These are phyloP conservation scores for Ophiosphaerella herpotricha DNA, from an alignment of 2,329 filamentous ascomycete species.

Conservation along the genomic window DNA sequence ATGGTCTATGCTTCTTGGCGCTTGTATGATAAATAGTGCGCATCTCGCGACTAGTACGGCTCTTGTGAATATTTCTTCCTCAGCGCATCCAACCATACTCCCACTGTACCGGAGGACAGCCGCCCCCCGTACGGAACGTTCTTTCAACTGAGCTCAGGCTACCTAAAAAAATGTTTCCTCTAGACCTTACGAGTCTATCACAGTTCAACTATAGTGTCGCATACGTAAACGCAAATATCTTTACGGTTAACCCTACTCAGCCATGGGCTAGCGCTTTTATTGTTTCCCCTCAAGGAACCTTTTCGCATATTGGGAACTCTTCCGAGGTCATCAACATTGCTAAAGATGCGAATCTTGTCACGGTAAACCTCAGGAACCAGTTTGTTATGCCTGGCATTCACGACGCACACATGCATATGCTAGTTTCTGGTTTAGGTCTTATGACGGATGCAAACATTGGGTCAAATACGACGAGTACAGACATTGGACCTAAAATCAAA, in stretches of 20 bases:
- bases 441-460: constrained; percentile 33
- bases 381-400: constrained; percentile 47
- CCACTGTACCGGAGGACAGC: no score
- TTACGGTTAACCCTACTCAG: constrained; percentile 25
- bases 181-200: no score
- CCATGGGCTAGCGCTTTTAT: constrained; percentile 37
- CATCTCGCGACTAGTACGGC: no score
- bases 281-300: constrained; percentile 30
- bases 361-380: constrained; percentile 30
- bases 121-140: no score
- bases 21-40: no score
- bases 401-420: constrained; percentile 43
- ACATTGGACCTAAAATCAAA: constrained; percentile 26
- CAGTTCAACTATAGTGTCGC: constrained; percentile 2
- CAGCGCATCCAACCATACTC: no score
- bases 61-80: no score
- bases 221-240: constrained; percentile 39
- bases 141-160: not conserved
- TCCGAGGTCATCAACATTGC: constrained; percentile 24
- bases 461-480: constrained; percentile 24
- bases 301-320: constrained; percentile 30
- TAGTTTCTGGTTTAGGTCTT: constrained; percentile 31
- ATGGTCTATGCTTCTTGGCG: no score
- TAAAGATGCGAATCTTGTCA: constrained; percentile 13
- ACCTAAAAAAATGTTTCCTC: constrained; percentile 4